These are phyloP conservation scores for Scedosporium dehoogii DNA, from an alignment of 2,329 filamentous ascomycete species.

Conservation along the genomic window DNA sequence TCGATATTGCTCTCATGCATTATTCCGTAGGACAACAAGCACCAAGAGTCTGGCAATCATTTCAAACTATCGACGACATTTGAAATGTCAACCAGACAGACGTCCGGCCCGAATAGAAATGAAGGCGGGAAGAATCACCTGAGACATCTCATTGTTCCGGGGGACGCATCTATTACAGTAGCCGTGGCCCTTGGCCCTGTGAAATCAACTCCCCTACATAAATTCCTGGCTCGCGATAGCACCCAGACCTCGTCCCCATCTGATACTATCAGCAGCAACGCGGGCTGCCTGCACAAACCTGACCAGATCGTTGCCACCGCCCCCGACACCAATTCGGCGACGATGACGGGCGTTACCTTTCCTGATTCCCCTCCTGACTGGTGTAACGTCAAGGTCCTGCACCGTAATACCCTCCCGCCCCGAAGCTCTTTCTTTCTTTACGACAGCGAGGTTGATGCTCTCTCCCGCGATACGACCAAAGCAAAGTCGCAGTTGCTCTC, in stretches of 20 bases:
- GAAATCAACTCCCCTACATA: not conserved
- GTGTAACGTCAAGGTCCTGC: constrained; percentile 50
- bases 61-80: not conserved
- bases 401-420: constrained; percentile 47
- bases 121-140: not conserved
- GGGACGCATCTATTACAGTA: not conserved
- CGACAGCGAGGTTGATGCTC: constrained; percentile 34
- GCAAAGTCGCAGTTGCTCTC: constrained; percentile 35
- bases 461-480: constrained; percentile 27
- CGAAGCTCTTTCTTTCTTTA: constrained; percentile 48
- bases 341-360: constrained; percentile 1
- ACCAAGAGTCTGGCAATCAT: not conserved
- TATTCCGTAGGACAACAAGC: not conserved
- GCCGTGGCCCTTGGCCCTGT: not conserved
- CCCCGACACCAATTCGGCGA: not conserved
- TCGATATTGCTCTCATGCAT: not conserved
- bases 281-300: not conserved
- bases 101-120: not conserved
- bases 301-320: not conserved
- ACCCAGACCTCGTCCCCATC: not conserved
- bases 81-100: not conserved
- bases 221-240: not conserved
- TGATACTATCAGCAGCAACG: not conserved
- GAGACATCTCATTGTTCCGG: not conserved
- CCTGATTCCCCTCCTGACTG: constrained; percentile 38